Evolutionary conservation across 345 rosid genomes (phyloP).

Genomic region (Triadica sebifera): DNA sequence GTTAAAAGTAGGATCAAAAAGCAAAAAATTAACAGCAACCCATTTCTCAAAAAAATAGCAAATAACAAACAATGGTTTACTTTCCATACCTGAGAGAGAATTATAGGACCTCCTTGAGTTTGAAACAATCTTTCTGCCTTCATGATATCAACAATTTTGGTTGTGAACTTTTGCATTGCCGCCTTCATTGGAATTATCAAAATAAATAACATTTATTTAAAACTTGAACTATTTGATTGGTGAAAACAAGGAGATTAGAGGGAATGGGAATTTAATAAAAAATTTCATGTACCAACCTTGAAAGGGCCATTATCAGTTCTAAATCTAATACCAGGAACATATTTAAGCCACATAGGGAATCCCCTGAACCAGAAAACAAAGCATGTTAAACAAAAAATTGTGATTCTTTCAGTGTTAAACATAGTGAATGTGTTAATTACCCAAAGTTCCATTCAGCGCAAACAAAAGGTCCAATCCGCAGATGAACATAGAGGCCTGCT

Average conservation of each 20-base stretch:
- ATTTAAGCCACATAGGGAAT: constrained; percentile 33
- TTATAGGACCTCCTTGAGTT: constrained; percentile 50
- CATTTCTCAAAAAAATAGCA: neutral
- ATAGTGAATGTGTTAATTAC: constrained; percentile 8
- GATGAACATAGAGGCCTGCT: constrained; percentile 36
- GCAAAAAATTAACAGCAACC: neutral
- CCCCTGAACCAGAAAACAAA: constrained; percentile 19
- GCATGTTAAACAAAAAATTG: neutral
- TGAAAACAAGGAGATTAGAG: too few relatives aligned
- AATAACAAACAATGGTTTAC: neutral
- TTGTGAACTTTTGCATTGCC: constrained; percentile 39
- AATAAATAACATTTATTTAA: neutral
- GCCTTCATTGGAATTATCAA: constrained; percentile 9
- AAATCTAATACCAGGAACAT: constrained; percentile 26
- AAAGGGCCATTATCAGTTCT: constrained; percentile 35
- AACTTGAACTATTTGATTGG: neutral
- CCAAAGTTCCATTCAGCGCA: constrained; percentile 39
- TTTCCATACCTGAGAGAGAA: constrained; percentile 41
- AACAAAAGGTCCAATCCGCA: constrained; percentile 34
- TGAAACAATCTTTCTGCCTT: constrained; percentile 38
- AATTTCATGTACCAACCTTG: constrained; percentile 13
- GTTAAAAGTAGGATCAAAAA: neutral
- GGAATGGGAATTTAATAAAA: too few relatives aligned
- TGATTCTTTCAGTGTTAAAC: neutral
- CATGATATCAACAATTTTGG: constrained; percentile 41